Evolutionary conservation across 345 rosid species (phyloP), one percentile per base, ranked within the genome.

Genomic region (Stellera chamaejasme): DNA sequence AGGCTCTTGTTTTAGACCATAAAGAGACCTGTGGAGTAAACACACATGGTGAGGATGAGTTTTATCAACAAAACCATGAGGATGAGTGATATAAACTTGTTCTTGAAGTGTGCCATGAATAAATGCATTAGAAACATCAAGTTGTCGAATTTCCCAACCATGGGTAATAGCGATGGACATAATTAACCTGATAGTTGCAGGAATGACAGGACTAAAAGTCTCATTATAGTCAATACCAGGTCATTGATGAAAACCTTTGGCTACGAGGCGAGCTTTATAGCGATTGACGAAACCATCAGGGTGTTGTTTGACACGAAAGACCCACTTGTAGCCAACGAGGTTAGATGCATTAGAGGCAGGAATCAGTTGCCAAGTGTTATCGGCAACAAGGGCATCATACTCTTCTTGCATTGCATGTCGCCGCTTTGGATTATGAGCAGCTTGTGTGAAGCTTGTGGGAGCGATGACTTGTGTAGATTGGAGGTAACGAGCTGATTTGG

Each of bases 211-310:
- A 45, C 9, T 52, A 0, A 41, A 61, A 2, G 58, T 50, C 0
- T 61, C 42, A 1, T 4, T 4, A 36, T 1, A 61, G 23, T 61
- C 65, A 0, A 41, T 2, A 0, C 43, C 23, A 0, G 41, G 65
- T 0, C 41, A 0, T 61, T 61, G 50, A 43, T 61, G 56, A 25
- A 61, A 50, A 4, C 2, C 57, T 10, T 50, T 50, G 0, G 57
- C 57, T 0, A 61, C 27, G 10, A 61, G n/a, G 45, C 15, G 23
- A 19, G 23, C 23, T 19, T 19, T 19, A 19, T 19, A 19, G 23
- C 23, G 23, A 19, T 19, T 1, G 23, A 19, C 23, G 10, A 9
- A 11, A 10, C 59, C 53, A 62, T 51, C 19, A 6, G 50, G 6
- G 5, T 23, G 4, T 3, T 45, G 0, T 45, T 62, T 45, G 27